A percentile compares a stretch with the other conserved stretches of the same genome.
Conservation (phyloP, 31 red algal genomes). For the Odonthalia washingtoniensis region DNA sequence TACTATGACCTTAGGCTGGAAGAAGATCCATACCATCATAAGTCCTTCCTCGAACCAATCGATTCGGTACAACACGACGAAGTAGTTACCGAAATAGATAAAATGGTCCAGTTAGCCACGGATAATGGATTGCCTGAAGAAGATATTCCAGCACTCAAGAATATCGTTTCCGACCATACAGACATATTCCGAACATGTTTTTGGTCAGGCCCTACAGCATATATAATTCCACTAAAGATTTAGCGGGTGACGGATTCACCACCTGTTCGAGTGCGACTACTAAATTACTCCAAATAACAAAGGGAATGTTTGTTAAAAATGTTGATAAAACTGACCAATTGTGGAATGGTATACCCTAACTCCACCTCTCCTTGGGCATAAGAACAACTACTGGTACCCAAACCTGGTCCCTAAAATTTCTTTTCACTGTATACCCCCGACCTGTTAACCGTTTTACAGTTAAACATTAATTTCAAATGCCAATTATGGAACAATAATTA, state of each 20-base stretch:
- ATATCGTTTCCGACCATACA: neutral
- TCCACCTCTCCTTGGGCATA: neutral
- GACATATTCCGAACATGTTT: conserved; percentile 16
- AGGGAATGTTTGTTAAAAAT: neutral
- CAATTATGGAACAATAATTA: neutral
- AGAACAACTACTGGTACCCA: neutral
- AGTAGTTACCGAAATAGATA: neutral
- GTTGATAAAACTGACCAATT: neutral
- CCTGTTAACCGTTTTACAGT: conserved; percentile 7
- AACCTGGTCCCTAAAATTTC: conserved; percentile 7
- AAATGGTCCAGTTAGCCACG: neutral
- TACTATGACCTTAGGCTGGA: neutral
- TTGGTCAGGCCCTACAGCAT: neutral
- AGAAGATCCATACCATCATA: conserved; percentile 2
- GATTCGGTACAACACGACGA: neutral
- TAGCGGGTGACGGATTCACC: neutral
- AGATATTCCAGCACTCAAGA: neutral
- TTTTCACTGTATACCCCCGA: neutral
- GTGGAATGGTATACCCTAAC: conserved; percentile 3
- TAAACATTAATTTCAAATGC: conserved; percentile 5
- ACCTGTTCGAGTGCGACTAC: conserved; percentile 4
- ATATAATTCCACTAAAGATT: neutral
- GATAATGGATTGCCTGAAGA: conserved; percentile 13
- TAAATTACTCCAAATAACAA: conserved; percentile 20
- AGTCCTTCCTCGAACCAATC: neutral